Evolutionary conservation across 2,329 filamentous ascomycete species (phyloP).

Genomic region (Chaetomiaceae sp.): DNA sequence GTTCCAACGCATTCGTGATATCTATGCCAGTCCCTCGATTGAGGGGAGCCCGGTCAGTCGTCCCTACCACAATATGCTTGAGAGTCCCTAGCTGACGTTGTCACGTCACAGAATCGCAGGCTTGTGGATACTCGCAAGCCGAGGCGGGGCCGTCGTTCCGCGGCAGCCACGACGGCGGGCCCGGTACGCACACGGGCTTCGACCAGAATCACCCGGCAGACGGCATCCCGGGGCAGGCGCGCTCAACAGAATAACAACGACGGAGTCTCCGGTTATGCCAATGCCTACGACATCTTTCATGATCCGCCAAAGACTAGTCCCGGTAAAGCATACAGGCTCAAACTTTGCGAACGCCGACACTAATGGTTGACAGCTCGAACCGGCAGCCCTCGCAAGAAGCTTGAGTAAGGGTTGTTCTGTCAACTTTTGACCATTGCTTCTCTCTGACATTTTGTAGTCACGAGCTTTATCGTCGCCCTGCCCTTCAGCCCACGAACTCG

Average conservation of each 20-base stretch:
- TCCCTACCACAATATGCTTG: background rate
- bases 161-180: background rate
- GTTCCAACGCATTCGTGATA: conserved; percentile 49
- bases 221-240: conserved; percentile 6
- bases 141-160: conserved; percentile 23
- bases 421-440: background rate
- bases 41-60: conserved; percentile 48
- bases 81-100: background rate
- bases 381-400: conserved; percentile 19
- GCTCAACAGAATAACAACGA: conserved; percentile 5
- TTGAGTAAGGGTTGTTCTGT: conserved; percentile 20
- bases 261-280: conserved; percentile 7
- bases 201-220: conserved; percentile 17
- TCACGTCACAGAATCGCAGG: conserved; percentile 18
- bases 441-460: conserved; percentile 20
- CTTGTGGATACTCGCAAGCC: conserved; percentile 22
- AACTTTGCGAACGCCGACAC: background rate
- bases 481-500: conserved; percentile 22
- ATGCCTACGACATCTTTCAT: conserved; percentile 26
- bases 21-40: conserved; percentile 56
- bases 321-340: conserved; percentile 11
- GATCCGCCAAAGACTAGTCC: conserved; percentile 21
- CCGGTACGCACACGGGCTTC: conserved; percentile 17
- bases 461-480: conserved; percentile 22
- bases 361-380: conserved; percentile 12